Base-by-base conservation (phyloP, 805 yeast genomes). In the Yarrowia osloensis region DNA sequence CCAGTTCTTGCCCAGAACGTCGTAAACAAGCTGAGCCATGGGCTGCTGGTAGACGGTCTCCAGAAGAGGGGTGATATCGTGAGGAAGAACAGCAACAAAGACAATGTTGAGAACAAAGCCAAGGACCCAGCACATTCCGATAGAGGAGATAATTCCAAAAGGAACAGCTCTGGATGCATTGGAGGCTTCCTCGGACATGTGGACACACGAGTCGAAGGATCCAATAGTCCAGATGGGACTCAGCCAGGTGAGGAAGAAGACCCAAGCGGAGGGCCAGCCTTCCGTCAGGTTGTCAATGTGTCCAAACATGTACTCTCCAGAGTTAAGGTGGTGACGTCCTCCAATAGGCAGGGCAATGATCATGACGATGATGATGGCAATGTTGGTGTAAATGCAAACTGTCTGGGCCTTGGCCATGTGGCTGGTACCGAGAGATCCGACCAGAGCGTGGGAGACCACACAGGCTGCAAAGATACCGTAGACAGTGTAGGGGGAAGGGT, bases 211-310 rank as follows among this genome's bases (percentile, higher is more conserved):
- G 19, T 57, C 63, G 91, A 75, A 87, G 86, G 89, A 86, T 26
- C 89, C 88, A 73, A 88, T 87, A 21, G 90, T 86, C 92, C 93
- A 88, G 68, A 87, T 83, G 1, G 87, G 86, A 0, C 90, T 86
- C 85, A 86, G 82, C 81, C 86, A 84, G 70, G 86, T 74, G 67
- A 81, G 76, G 67, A 79, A 70, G 74, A 80, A 84, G 49, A 85
- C 82, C 85, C 87, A 86, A 26, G 89, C 90, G 35, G 75, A 77
- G 7, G 85, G 81, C 86, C 89, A 87, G 40, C 80, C 82, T 31
- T 86, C 79, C 55, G 75, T 75, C 28, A 57, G 63, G 72, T 85
- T 86, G 35, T 81, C 77, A 66, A 81, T 80, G 46, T 81, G 75
- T 31, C 86, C 86, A 74, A 87, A 88, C 31, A 87, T 86, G 72